A percentile compares a stretch with the other conserved stretches of the same genome.
These are phyloP conservation scores for Trichaptum fuscoviolaceum DNA, from an alignment of 768 basidiomycete species.

Conservation along the genomic window DNA sequence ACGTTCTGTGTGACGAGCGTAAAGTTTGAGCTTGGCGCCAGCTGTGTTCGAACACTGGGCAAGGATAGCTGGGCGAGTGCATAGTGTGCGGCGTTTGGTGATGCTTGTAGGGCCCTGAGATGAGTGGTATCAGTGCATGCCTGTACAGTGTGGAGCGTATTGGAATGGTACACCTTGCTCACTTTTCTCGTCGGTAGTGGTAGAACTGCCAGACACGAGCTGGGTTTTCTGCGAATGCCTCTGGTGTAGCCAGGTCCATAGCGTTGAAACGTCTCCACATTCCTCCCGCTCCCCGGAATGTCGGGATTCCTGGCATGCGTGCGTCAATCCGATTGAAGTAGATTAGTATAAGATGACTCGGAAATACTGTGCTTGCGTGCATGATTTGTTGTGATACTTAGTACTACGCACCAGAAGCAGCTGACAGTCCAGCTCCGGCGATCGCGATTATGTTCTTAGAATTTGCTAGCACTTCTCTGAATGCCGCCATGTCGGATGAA, in stretches of 20 bases:
- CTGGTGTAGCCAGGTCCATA: conserved; percentile 27
- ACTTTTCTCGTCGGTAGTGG: conserved; percentile 29
- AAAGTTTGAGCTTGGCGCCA: conserved; percentile 40
- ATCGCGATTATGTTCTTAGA: conserved; percentile 37
- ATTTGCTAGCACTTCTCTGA: conserved; percentile 16
- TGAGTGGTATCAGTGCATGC: not conserved
- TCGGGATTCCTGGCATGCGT: conserved; percentile 19
- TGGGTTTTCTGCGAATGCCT: conserved; percentile 28
- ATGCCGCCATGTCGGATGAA: conserved; percentile 17
- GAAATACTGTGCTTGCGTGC: not conserved
- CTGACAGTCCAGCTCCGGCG: conserved; percentile 59
- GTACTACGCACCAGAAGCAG: conserved; percentile 45
- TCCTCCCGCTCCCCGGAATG: conserved; percentile 21
- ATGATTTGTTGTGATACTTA: not conserved
- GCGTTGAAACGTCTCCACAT: conserved; percentile 22
- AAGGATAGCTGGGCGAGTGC: conserved; percentile 44
- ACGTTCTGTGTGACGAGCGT: conserved; percentile 58
- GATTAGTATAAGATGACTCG: too few relatives aligned
- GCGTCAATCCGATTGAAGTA: not conserved
- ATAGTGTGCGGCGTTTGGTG: conserved; percentile 53
- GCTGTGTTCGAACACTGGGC: conserved; percentile 28
- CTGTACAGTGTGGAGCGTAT: not conserved
- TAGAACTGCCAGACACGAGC: conserved; percentile 36
- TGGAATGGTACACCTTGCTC: not conserved
- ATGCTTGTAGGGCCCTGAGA: conserved; percentile 38